A percentile compares a stretch with the other conserved stretches of the same genome.
phyloP scores from a whole-genome alignment of 164 flowering plant genomes.

The Santalum album region DNA sequence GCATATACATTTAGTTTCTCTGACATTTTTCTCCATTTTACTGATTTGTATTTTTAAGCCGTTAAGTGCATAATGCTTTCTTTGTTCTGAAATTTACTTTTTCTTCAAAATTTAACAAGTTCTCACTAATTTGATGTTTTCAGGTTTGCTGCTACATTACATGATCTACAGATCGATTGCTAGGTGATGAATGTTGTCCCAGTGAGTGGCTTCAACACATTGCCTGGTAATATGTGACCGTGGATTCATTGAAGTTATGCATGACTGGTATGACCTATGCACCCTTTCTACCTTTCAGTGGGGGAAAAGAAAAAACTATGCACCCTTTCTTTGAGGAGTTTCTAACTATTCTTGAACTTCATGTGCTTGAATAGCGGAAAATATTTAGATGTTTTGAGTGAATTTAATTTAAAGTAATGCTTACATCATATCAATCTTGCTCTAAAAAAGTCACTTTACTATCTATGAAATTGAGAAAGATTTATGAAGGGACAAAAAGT shows the following conservation, averaged over 20 bases:
- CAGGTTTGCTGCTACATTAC: conserved; percentile 60
- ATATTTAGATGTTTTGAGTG: too few species aligned
- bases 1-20: conserved; percentile 6
- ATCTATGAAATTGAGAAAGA: too few species aligned
- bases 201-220: conserved; percentile 50
- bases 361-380: too few species aligned
- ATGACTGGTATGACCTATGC: conserved; percentile 25
- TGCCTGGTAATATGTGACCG: conserved; percentile 59
- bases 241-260: conserved; percentile 58
- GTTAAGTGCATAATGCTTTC: neutral
- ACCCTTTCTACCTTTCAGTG: neutral
- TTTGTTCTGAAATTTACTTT: too few species aligned
- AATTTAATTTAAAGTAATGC: too few species aligned
- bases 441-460: too few species aligned
- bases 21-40: neutral
- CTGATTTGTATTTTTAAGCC: neutral
- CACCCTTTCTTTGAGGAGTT: neutral
- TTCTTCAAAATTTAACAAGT: neutral
- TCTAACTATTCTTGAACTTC: neutral
- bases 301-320: too few species aligned
- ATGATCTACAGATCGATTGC: conserved; percentile 29
- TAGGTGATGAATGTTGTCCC: conserved; percentile 70
- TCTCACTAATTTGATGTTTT: neutral
- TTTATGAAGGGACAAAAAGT: too few species aligned
- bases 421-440: too few species aligned